Percentiles rank a stretch among this genome's conserved stretches.
Conservation (phyloP, 163 green algal genomes). For the Prototheca wickerhamii region DNA sequence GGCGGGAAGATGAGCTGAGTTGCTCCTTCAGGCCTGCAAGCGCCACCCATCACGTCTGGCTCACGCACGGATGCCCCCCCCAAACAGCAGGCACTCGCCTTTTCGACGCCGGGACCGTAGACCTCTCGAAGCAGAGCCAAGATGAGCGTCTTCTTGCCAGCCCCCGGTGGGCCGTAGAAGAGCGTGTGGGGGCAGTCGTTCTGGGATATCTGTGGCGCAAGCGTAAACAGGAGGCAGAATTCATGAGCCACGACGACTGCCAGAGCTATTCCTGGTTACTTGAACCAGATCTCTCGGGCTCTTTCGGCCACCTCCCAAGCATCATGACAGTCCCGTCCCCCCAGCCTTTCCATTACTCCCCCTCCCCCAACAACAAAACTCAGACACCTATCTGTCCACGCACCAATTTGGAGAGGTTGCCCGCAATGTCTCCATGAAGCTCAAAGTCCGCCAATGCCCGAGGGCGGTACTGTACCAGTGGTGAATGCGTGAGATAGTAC, state of each 20-base stretch:
- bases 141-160: conserved; percentile 95
- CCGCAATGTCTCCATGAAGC: conserved; percentile 67
- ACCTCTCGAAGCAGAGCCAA: conserved; percentile 83
- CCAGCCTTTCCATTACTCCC: neutral
- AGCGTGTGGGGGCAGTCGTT: conserved; percentile 87
- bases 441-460: conserved; percentile 70
- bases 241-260: neutral
- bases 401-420: conserved; percentile 84
- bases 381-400: conserved; percentile 1
- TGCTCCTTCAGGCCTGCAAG: neutral
- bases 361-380: neutral
- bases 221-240: neutral
- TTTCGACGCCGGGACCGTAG: conserved; percentile 82
- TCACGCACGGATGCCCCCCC: neutral
- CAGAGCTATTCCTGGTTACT: neutral
- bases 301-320: too few relatives aligned
- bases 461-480: conserved; percentile 70
- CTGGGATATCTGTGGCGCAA: neutral
- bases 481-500: neutral
- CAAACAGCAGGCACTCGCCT: conserved; percentile 38
- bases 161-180: conserved; percentile 90
- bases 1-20: neutral
- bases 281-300: neutral
- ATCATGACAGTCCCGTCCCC: neutral
- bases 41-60: neutral